Evolutionary conservation across 345 rosid genomes (phyloP).

Genomic region (Brassica incana): DNA sequence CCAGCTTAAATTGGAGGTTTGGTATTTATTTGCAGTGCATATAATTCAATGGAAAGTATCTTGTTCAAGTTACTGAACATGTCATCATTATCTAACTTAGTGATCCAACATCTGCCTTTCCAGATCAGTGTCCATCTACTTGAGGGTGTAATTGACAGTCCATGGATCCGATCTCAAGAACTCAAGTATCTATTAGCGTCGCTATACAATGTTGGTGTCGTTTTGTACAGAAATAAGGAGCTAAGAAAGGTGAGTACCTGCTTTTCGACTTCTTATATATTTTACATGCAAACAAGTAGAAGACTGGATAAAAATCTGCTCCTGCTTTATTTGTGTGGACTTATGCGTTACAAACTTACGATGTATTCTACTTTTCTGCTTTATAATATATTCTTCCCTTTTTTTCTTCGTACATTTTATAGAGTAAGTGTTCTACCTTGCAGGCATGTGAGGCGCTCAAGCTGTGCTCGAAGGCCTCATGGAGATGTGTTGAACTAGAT

Average conservation of each 20-base stretch:
- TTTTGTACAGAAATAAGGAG: slow-evolving; percentile 65
- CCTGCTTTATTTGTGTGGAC: slow-evolving; percentile 14
- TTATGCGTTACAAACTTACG: neutral
- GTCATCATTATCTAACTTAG: slow-evolving; percentile 25
- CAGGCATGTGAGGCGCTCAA: slow-evolving; percentile 80
- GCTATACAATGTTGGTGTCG: slow-evolving; percentile 66
- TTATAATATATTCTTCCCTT: neutral
- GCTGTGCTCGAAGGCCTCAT: slow-evolving; percentile 72
- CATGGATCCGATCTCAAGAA: slow-evolving; percentile 66
- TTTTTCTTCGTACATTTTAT: neutral
- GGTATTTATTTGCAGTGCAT: slow-evolving; percentile 16
- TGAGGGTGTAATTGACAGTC: slow-evolving; percentile 52
- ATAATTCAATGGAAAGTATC: slow-evolving; percentile 10
- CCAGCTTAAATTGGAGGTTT: slow-evolving; percentile 60
- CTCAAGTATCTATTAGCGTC: slow-evolving; percentile 59
- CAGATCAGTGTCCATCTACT: slow-evolving; percentile 58
- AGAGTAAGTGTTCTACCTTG: slow-evolving; percentile 32
- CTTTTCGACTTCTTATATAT: neutral
- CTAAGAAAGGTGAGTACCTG: slow-evolving; percentile 61
- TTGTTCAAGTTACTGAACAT: slow-evolving; percentile 25
- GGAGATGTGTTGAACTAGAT: slow-evolving; percentile 58
- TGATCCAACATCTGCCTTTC: slow-evolving; percentile 37
- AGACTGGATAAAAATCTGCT: slow-evolving; percentile 1
- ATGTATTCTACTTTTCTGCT: neutral
- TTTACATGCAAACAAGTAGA: slow-evolving; percentile 2